Percentiles rank a stretch among this genome's conserved stretches.
Conservation (phyloP, 1,284 basidiomycete species). For the Rhodotorula sp. region DNA sequence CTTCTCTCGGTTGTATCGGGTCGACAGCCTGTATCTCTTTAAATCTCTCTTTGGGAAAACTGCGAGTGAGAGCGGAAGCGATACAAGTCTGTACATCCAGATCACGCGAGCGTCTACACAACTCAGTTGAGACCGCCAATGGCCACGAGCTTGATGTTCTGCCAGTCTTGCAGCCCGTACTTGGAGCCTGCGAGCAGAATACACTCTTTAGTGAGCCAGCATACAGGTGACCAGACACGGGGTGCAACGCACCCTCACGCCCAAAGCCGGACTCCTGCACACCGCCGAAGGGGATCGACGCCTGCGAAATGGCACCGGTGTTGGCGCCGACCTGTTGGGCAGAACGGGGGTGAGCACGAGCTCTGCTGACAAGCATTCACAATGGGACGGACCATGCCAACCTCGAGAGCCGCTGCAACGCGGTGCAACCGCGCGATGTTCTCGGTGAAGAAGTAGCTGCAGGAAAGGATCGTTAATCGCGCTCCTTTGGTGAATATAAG, state of each 20-base stretch:
- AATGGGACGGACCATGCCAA: conserved; percentile 82
- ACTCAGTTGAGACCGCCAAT: conserved; percentile 62
- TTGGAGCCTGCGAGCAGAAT: conserved; percentile 65
- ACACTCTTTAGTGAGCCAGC: background rate
- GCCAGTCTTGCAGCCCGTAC: conserved; percentile 80
- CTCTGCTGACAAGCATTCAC: no score
- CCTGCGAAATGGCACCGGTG: conserved; percentile 77
- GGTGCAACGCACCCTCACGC: conserved; percentile 49
- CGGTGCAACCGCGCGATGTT: conserved; percentile 90
- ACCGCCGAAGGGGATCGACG: conserved; percentile 88
- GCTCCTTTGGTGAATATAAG: no score
- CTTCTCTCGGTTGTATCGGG: no score
- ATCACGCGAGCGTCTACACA: background rate
- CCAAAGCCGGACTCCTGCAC: conserved; percentile 80
- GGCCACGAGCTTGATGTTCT: conserved; percentile 75
- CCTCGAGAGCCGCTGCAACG: conserved; percentile 95
- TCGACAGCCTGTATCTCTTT: no score
- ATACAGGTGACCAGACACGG: background rate
- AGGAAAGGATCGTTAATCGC: no score
- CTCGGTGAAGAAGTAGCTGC: conserved; percentile 78
- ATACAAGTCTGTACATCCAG: no score
- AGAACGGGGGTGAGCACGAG: conserved; percentile 36
- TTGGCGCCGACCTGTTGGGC: conserved; percentile 57
- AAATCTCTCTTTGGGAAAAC: no score
- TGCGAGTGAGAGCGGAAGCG: no score